Conservation (phyloP, 2,329 filamentous ascomycete genomes). For the Microthyrium microscopicum region DNA sequence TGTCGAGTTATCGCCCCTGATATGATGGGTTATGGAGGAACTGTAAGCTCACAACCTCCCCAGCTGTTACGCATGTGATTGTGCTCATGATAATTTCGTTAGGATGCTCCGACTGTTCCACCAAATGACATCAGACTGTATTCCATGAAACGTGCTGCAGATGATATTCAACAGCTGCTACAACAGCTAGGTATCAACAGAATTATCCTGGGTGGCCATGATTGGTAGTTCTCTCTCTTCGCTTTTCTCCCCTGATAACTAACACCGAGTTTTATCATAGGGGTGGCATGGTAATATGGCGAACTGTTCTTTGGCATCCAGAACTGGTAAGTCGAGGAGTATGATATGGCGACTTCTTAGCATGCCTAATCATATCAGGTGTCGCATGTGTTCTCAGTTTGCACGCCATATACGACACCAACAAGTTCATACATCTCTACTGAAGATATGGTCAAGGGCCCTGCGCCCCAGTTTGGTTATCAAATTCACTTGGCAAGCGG, state of each 20-base stretch:
- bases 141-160: conserved; percentile 52
- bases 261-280: conserved; percentile 1
- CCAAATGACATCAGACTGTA: conserved; percentile 48
- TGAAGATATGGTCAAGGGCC: conserved; percentile 40
- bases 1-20: conserved; percentile 72
- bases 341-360: too few relatives aligned
- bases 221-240: conserved; percentile 41
- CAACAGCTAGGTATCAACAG: conserved; percentile 34
- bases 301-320: conserved; percentile 31
- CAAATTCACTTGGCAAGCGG: conserved; percentile 62
- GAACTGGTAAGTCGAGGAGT: conserved; percentile 53
- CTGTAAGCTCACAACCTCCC: conserved; percentile 24
- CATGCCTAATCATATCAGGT: too few relatives aligned
- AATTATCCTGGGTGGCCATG: conserved; percentile 78
- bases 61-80: neutral
- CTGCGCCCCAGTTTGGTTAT: conserved; percentile 58
- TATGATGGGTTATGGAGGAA: conserved; percentile 37
- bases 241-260: neutral
- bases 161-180: conserved; percentile 60
- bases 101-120: conserved; percentile 33
- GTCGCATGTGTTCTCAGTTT: conserved; percentile 60
- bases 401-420: conserved; percentile 55
- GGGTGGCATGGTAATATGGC: conserved; percentile 9
- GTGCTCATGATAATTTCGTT: neutral
- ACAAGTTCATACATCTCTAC: conserved; percentile 35